Conservation (phyloP, 306 rosid species). For the Rosa lucieae region DNA sequence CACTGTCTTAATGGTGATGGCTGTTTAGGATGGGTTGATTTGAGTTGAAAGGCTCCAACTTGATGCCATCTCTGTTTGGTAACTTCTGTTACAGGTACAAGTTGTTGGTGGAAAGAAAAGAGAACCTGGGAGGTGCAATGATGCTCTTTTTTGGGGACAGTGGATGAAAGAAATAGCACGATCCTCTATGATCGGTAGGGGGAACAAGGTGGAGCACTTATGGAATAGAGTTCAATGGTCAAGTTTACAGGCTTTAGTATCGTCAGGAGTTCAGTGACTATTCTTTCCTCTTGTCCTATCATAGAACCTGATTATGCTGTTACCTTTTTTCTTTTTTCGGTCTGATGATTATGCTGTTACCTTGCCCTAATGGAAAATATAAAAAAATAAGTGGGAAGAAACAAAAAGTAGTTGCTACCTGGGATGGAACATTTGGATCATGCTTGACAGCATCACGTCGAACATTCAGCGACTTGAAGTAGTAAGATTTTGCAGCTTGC, state of each 20-base stretch:
- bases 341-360: neutral
- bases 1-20: neutral
- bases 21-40: neutral
- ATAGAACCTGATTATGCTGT: neutral
- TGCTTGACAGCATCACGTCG: slow-evolving; percentile 72
- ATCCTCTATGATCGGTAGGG: neutral
- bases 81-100: neutral
- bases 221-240: neutral
- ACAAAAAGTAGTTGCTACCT: slow-evolving; percentile 47
- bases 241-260: neutral
- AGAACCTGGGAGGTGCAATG: neutral
- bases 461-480: slow-evolving; percentile 74
- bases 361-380: neutral
- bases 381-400: neutral
- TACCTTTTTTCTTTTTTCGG: neutral
- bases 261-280: neutral
- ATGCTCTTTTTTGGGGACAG: neutral
- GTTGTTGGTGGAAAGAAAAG: neutral
- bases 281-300: neutral
- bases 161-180: neutral
- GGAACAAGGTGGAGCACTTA: neutral
- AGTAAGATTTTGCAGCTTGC: slow-evolving; percentile 73
- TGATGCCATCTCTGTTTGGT: neutral
- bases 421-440: slow-evolving; percentile 61
- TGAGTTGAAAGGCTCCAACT: neutral